Evolutionary conservation across 106 monocot species (phyloP), one percentile per base, ranked within the genome.

Genomic region (Dendrobium huoshanense): DNA sequence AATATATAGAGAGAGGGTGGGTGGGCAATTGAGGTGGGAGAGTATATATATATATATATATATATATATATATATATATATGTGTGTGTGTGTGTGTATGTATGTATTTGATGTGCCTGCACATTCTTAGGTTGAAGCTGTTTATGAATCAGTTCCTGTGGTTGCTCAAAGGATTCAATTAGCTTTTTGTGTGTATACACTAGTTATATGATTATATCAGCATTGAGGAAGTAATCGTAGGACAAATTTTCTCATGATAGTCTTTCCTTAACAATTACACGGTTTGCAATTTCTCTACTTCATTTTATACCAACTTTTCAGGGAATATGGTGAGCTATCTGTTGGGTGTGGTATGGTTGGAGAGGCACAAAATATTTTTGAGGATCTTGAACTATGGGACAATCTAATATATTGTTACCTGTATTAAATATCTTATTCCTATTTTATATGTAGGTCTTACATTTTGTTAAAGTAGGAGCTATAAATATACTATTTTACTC

Each of bases 381-480:
- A 95, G 84, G 99, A 99, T 77, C 99, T 99, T 82, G 93, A 99
- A 85, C 85, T 99, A 68, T 99, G 99, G 99, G 91, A 95, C 79
- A 90, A 91, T 83, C 85, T 95, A 42, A 99, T 99, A 48, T 80
- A 89, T 81, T 99, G 99, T 78, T 99, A 99, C 41, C 72, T 85
- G 98, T 98, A 19, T 27, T 27, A 27, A 27, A 27, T 27, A 11
- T 43, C 20, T 13, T 51, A 15, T 51, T 51, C 51, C 11, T 51
- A 51, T 44, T 74, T 49, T 19, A 31, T 77, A 75, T 80, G 49
- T 44, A 41, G 29, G 33, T 56, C 8, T 33, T 74, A 55, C 13
- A 19, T 27, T 27, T 27, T 27, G 27, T 27, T 25, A 10, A 10
- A 49, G 74, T n/a, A 31, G 55, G 8, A 48, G 9, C 40, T 70